phyloP scores from a whole-genome alignment of 2,329 filamentous ascomycete genomes.

The Berkeleyomyces rouxiae region DNA sequence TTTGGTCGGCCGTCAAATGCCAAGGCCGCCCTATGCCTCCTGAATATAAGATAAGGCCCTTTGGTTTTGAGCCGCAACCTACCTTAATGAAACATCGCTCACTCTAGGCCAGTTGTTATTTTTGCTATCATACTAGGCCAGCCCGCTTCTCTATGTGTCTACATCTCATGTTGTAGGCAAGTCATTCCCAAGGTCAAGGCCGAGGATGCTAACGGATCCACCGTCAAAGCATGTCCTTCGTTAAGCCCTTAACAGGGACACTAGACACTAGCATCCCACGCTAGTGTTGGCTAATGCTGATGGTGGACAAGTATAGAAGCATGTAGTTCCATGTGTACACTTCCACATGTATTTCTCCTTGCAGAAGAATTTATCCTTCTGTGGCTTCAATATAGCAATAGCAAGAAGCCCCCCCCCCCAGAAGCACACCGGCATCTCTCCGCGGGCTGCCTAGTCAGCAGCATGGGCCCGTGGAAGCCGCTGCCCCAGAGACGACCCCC shows the following conservation, averaged over 20 bases:
- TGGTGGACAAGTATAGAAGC: not conserved
- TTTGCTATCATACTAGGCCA: not conserved
- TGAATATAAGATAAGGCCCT: not conserved
- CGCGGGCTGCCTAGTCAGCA: not conserved
- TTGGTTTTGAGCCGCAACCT: slow-evolving; percentile 4
- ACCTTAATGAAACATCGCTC: slow-evolving; percentile 5
- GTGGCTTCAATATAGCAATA: not conserved
- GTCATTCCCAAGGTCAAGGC: not conserved
- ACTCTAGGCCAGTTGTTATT: not conserved
- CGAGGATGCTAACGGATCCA: not conserved
- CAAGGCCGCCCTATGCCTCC: slow-evolving; percentile 3
- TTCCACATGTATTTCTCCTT: too few relatives aligned
- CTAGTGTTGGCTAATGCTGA: not conserved
- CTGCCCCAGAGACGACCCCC: not conserved
- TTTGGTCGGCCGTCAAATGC: not conserved
- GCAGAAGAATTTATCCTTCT: too few relatives aligned
- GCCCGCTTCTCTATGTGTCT: not conserved
- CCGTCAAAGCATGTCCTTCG: not conserved
- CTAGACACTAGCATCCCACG: not conserved
- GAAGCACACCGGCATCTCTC: not conserved
- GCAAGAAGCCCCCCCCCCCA: too few relatives aligned
- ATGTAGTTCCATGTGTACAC: too few relatives aligned
- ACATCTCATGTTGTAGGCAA: not conserved
- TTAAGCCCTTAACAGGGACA: not conserved
- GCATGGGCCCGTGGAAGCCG: not conserved